phyloP scores from a whole-genome alignment of 371 early-diverging fungal species.

The Haplosporangium sp. region DNA sequence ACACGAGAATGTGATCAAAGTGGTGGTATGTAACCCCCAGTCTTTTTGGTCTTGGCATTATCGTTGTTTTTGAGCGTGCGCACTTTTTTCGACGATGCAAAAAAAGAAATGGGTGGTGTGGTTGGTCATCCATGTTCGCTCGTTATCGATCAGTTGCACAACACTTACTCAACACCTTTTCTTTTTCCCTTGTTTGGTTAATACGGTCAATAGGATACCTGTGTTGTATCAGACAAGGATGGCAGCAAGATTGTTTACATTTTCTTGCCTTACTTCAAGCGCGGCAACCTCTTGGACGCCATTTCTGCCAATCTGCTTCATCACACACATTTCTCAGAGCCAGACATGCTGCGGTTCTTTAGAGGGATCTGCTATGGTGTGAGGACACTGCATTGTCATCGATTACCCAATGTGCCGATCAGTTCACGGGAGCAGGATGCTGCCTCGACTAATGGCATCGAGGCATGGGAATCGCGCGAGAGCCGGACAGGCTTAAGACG shows the following conservation, averaged over 20 bases:
- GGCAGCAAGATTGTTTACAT: conserved; percentile 74
- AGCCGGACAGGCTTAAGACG: conserved; percentile 23
- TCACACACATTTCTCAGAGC: conserved; percentile 66
- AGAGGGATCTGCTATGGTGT: conserved; percentile 71
- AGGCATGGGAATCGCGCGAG: conserved; percentile 51
- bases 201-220: conserved; percentile 63
- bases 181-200: not conserved
- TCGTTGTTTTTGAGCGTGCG: not conserved
- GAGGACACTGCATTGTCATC: conserved; percentile 67
- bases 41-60: conserved; percentile 2
- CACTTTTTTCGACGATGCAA: not conserved
- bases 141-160: not conserved
- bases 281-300: conserved; percentile 74
- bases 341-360: conserved; percentile 69
- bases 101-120: no score
- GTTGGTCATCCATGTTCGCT: no score
- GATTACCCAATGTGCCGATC: conserved; percentile 58
- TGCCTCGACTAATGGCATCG: conserved; percentile 30
- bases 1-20: conserved; percentile 76
- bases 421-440: conserved; percentile 52
- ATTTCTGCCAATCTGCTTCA: conserved; percentile 65
- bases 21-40: conserved; percentile 61
- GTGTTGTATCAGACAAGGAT: conserved; percentile 67
- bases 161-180: not conserved
- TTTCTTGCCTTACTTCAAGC: conserved; percentile 74